Base-by-base conservation (phyloP, 805 yeast species). In the Lachancea waltii region DNA sequence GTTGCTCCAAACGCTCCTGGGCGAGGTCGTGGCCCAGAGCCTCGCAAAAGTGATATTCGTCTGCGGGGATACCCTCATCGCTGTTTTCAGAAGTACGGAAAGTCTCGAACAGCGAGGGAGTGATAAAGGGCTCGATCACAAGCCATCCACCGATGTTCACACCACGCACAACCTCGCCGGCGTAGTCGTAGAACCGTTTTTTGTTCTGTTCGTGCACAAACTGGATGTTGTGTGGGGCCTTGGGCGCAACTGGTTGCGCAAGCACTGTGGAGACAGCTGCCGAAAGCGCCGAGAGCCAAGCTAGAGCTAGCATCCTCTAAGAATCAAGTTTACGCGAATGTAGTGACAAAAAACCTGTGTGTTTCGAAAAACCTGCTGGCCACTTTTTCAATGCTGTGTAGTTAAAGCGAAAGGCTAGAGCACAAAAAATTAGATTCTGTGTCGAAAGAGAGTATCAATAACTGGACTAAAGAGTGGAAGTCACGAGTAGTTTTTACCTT, bases 131-230 rank as follows among this genome's bases (percentile, higher is more conserved):
- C 62, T 86, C 96, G 30, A 86, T 63, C 2, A 86, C 86, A 35
- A 86, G 70, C 95, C 95, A 86, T 32, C 95, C 95, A 45, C 96
- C 96, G 22, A 86, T 63, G 54, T 82, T 81, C 35, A 86, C 86
- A 50, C 95, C 95, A 29, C 57, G 45, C 15, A 51, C 37, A 10
- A 45, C 47, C 16, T 43, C 51, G 27, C 36, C 29, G 28, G 41
- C 48, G 35, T 52, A 52, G 36, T 54, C 53, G 36, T 45, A 52
- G 37, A 30, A 54, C 33, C 58, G 38, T 34, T 51, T 53, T 16
- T 45, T 42, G 36, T 43, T 44, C 19, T 43, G 37, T 15, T 42
- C 43, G 36, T 45, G 45, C 20, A 48, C 23, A 16, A 50, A 47
- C 28, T 51, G 56, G 7, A 49, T 18, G 27, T 43, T 39, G 30